phyloP scores from a whole-genome alignment of 208 protist species.

The Leishmania martiniquensis region DNA sequence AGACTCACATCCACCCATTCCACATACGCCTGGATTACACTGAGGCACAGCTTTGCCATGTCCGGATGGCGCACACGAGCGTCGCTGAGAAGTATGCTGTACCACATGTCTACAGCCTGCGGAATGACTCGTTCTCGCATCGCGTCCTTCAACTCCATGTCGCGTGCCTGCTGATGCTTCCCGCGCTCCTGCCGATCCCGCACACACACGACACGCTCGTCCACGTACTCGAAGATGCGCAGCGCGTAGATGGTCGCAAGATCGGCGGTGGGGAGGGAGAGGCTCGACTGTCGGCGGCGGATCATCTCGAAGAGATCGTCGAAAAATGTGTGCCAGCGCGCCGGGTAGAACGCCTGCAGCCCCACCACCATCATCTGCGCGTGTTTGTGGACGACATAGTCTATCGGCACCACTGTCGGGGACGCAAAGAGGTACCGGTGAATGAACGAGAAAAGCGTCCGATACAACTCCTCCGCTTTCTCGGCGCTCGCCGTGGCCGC shows the following conservation, averaged over 20 bases:
- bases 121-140: constrained; percentile 76
- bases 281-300: constrained; percentile 24
- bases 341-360: constrained; percentile 70
- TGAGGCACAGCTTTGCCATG: constrained; percentile 56
- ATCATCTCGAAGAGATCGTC: constrained; percentile 69
- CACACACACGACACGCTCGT: constrained; percentile 82
- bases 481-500: constrained; percentile 33
- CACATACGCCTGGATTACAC: constrained; percentile 77
- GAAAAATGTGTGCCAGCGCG: constrained; percentile 66
- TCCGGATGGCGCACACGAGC: constrained; percentile 47
- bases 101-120: constrained; percentile 63
- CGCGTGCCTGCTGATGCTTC: constrained; percentile 54
- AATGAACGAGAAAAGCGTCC: constrained; percentile 70
- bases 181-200: constrained; percentile 55
- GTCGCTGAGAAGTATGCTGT: constrained; percentile 49
- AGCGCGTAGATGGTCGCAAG: constrained; percentile 66
- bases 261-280: constrained; percentile 33
- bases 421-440: constrained; percentile 48
- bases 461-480: constrained; percentile 66
- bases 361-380: constrained; percentile 81
- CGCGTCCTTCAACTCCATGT: constrained; percentile 83
- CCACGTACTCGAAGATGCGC: constrained; percentile 86
- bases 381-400: constrained; percentile 86
- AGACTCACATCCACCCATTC: constrained; percentile 79
- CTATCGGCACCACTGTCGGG: constrained; percentile 23